A percentile compares a stretch with the other conserved stretches of the same genome.
Conservation (phyloP, 208 protist genomes). For the Trypanosoma brucei region DNA sequence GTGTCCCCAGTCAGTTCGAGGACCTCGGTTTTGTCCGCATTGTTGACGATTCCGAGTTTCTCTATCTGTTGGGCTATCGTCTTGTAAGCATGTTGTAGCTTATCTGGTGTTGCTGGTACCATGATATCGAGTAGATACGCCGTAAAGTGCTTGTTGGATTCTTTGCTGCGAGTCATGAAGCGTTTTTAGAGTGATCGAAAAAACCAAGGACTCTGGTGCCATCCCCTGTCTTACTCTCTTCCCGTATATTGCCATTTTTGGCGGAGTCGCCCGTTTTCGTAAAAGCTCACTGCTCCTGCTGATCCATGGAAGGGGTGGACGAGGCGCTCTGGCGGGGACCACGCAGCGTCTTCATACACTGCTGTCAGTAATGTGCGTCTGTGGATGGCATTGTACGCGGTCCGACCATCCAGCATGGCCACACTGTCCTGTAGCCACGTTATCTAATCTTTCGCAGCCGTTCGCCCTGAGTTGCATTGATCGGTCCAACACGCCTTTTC, state of each 20-base stretch:
- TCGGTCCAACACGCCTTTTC: too few relatives aligned
- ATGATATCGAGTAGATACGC: conserved; percentile 35
- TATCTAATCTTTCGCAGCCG: too few relatives aligned
- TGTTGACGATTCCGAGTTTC: conserved; percentile 22
- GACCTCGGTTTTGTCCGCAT: conserved; percentile 22
- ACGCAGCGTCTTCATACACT: background rate
- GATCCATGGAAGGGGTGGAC: conserved; percentile 14
- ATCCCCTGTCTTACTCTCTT: conserved; percentile 30
- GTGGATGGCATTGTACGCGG: conserved; percentile 27
- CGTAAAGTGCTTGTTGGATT: conserved; percentile 7
- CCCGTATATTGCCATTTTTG: conserved; percentile 13
- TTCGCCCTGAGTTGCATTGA: too few relatives aligned
- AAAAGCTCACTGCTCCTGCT: conserved; percentile 14
- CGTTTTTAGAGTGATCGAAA: conserved; percentile 15
- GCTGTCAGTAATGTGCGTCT: conserved; percentile 2
- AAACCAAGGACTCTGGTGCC: conserved; percentile 28
- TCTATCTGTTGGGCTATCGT: conserved; percentile 10
- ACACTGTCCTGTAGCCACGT: conserved; percentile 5
- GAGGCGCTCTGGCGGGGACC: conserved; percentile 16
- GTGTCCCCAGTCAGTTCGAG: background rate
- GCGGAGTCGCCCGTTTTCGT: conserved; percentile 13
- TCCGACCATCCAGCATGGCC: conserved; percentile 29
- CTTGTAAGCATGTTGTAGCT: conserved; percentile 7
- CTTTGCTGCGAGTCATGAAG: conserved; percentile 2
- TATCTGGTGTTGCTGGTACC: conserved; percentile 7